Percentiles rank a stretch among this genome's conserved stretches.
Evolutionary conservation across 768 basidiomycete species (phyloP).

Genomic region (Chalciporus sphaerocephalus): DNA sequence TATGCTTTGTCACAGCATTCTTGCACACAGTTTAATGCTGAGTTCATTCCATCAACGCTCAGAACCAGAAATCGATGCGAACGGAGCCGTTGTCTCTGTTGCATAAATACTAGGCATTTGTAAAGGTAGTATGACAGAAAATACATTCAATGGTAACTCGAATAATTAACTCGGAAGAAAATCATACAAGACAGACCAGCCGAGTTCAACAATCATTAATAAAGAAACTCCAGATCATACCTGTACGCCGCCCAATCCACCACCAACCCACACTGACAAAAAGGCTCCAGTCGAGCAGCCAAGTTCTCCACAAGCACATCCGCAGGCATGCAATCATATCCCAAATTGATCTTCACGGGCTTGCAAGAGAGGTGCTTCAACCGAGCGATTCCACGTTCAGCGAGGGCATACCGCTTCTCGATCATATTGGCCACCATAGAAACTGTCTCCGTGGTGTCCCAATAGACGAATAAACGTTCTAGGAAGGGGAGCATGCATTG

Average conservation of each 20-base stretch:
- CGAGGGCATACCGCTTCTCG: slow-evolving; percentile 18
- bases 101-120: too few species aligned
- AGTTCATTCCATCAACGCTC: background rate
- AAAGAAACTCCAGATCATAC: slow-evolving; percentile 20
- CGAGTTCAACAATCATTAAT: slow-evolving; percentile 3
- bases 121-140: background rate
- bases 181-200: background rate
- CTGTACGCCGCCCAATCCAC: slow-evolving; percentile 21
- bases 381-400: slow-evolving; percentile 9
- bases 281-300: slow-evolving; percentile 16
- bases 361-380: slow-evolving; percentile 21
- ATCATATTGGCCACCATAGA: slow-evolving; percentile 24
- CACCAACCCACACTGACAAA: slow-evolving; percentile 16
- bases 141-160: background rate
- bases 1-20: slow-evolving; percentile 2
- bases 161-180: background rate
- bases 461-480: slow-evolving; percentile 19
- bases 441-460: slow-evolving; percentile 26
- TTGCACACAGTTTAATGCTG: background rate
- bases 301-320: slow-evolving; percentile 14
- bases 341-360: slow-evolving; percentile 9
- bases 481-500: slow-evolving; percentile 18
- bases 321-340: slow-evolving; percentile 17
- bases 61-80: too few species aligned
- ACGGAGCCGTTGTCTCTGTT: too few species aligned